These are phyloP conservation scores for Fusarium pilosicola DNA, from an alignment of 2,329 filamentous ascomycete genomes.

Conservation along the genomic window DNA sequence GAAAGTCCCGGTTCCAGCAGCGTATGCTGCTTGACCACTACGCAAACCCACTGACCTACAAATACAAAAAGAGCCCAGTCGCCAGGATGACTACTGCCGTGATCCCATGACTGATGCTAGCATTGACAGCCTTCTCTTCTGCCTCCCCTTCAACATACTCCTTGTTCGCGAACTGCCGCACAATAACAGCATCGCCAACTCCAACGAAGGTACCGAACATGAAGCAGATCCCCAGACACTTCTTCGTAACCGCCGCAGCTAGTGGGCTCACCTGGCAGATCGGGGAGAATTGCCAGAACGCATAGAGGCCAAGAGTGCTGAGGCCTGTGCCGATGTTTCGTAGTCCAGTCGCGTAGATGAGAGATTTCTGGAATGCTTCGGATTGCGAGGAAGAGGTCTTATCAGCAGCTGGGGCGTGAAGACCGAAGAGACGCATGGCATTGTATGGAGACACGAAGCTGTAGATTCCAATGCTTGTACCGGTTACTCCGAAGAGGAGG, in stretches of 20 bases:
- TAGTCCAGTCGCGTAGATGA: slow-evolving; percentile 19
- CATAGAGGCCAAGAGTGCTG: slow-evolving; percentile 20
- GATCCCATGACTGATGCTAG: slow-evolving; percentile 22
- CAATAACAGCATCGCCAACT: slow-evolving; percentile 25
- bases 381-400: background rate
- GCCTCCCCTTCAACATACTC: slow-evolving; percentile 4
- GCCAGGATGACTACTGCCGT: slow-evolving; percentile 12
- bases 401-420: background rate
- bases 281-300: slow-evolving; percentile 28
- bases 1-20: background rate
- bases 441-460: slow-evolving; percentile 26
- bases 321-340: slow-evolving; percentile 17
- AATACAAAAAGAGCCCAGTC: slow-evolving; percentile 22
- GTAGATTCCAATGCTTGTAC: slow-evolving; percentile 26
- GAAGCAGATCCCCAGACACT: slow-evolving; percentile 25
- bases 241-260: background rate
- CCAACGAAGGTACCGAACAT: slow-evolving; percentile 20
- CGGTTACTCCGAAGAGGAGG: slow-evolving; percentile 15
- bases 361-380: slow-evolving; percentile 20
- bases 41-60: background rate
- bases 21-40: background rate
- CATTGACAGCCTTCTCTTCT: slow-evolving; percentile 4
- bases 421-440: slow-evolving; percentile 18
- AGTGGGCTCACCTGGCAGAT: slow-evolving; percentile 11
- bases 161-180: slow-evolving; percentile 21